phyloP scores from a whole-genome alignment of 2,329 filamentous ascomycete genomes.

The Pyrenochaeta sp. region DNA sequence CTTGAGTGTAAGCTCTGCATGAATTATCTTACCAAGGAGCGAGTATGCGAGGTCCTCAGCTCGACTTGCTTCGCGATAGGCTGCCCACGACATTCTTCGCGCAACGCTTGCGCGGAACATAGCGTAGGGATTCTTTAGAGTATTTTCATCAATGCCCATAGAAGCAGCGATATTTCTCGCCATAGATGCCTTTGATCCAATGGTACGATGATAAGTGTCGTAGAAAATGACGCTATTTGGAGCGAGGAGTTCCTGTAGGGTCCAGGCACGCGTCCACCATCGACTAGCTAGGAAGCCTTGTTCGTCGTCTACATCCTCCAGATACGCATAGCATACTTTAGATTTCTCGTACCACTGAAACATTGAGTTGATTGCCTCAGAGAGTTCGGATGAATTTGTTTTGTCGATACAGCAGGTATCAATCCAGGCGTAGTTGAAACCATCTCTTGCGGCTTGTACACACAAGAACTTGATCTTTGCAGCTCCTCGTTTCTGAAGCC shows the following conservation, averaged over 20 bases:
- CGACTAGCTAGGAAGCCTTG: conserved; percentile 4
- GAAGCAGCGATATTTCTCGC: not conserved
- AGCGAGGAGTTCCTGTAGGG: conserved; percentile 19
- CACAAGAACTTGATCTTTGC: not conserved
- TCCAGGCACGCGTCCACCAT: conserved; percentile 18
- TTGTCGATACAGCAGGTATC: not conserved
- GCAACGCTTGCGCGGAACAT: conserved; percentile 6
- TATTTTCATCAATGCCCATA: conserved; percentile 3
- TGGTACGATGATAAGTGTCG: conserved; percentile 1
- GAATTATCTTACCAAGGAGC: conserved; percentile 5
- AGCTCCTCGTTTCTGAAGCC: not conserved
- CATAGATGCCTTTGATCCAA: conserved; percentile 10
- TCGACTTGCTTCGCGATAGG: conserved; percentile 16
- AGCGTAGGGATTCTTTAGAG: not conserved
- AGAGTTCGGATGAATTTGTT: not conserved
- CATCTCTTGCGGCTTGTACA: not conserved
- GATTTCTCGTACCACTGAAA: not conserved
- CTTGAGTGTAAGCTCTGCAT: too few relatives aligned
- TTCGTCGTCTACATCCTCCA: not conserved
- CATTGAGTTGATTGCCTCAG: not conserved
- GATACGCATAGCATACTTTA: not conserved
- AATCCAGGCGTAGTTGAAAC: not conserved
- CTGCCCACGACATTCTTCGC: conserved; percentile 22
- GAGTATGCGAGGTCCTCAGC: conserved; percentile 26
- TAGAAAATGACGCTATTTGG: conserved; percentile 11